Base-by-base conservation (phyloP, 257 asterid species). In the Jaltomata sinuosa region DNA sequence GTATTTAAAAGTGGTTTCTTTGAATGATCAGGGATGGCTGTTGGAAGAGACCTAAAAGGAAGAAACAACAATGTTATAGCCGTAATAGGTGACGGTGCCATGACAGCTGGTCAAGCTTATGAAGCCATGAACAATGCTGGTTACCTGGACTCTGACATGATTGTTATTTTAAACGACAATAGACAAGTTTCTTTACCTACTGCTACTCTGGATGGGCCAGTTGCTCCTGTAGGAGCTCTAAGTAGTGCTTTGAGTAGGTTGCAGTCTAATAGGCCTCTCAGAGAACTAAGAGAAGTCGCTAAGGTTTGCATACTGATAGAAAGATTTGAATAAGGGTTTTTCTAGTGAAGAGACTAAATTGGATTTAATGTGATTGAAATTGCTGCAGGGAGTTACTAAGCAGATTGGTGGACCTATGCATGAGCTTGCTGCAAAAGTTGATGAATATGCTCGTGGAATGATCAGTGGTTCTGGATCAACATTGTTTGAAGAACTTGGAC, bases 41-140 rank as follows among this genome's bases (percentile, higher is more conserved):
- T 94, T 57, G 98, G 98, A 83, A 91, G 99, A 85, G 99, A 96
- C 85, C 87, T 96, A 27, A 94, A 94, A 87, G 97, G 97, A 27
- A 87, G 92, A 85, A 94, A 85, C 27, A 96, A 94, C 87, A 47
- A 88, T 36, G 98, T 96, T 2, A 90, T 96, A 80, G 96, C 98
- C 18, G 98, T 94, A 54, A 96, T 96, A 54, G 99, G 99, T 10
- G 99, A 96, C 27, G 99, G 99, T 79, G 97, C 99, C 14, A 96
- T 96, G 99, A 96, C 99, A 31, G 99, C 97, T 4, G 99, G 99
- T 14, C 98, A 96, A 85, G 99, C 98, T 1, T 96, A 96, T 84
- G 99, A 96, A 88, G 99, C 99, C 34, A 94, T 96, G 99, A 94
- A 96, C 86, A 96, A 96, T 47, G 99, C 98, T 12, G 99, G 99